Percentiles rank a stretch among this genome's conserved stretches.
phyloP scores from a whole-genome alignment of 805 yeast species.

The Isabelozyma rhagii region DNA sequence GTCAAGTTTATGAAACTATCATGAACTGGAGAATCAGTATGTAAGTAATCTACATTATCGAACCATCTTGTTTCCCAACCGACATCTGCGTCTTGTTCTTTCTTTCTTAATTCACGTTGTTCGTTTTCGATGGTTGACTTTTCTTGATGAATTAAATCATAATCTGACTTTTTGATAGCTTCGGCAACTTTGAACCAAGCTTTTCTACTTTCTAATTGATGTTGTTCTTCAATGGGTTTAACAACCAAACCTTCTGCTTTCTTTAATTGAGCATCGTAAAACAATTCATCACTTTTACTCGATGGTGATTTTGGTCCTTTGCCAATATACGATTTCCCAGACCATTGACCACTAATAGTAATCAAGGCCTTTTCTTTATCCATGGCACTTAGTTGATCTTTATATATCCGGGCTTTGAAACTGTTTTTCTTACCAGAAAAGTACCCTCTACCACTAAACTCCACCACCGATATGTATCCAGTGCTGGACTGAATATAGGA shows the following conservation, averaged over 20 bases:
- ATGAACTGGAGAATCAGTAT: conserved; percentile 7
- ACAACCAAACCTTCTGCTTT: conserved; percentile 60
- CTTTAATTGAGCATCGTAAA: conserved; percentile 58
- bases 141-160: conserved; percentile 67
- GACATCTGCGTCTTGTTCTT: conserved; percentile 61
- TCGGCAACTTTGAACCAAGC: conserved; percentile 91
- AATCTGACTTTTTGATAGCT: conserved; percentile 76
- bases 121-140: conserved; percentile 78
- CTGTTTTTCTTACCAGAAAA: conserved; percentile 92
- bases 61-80: conserved; percentile 87
- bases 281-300: conserved; percentile 46
- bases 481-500: conserved; percentile 79
- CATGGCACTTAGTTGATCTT: conserved; percentile 46
- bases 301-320: conserved; percentile 51
- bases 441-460: conserved; percentile 90
- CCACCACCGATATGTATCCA: conserved; percentile 72
- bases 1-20: conserved; percentile 37
- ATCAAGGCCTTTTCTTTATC: conserved; percentile 63
- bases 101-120: conserved; percentile 78
- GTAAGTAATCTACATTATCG: conserved; percentile 33
- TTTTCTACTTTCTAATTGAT: conserved; percentile 74
- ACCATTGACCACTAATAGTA: conserved; percentile 92
- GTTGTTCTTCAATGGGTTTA: conserved; percentile 80
- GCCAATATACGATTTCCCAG: conserved; percentile 64
- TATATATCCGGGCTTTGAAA: conserved; percentile 79